A percentile compares a stretch with the other conserved stretches of the same genome.
Conservation (phyloP, 176 grass and related monocot genomes). For the Oryza coarctata region DNA sequence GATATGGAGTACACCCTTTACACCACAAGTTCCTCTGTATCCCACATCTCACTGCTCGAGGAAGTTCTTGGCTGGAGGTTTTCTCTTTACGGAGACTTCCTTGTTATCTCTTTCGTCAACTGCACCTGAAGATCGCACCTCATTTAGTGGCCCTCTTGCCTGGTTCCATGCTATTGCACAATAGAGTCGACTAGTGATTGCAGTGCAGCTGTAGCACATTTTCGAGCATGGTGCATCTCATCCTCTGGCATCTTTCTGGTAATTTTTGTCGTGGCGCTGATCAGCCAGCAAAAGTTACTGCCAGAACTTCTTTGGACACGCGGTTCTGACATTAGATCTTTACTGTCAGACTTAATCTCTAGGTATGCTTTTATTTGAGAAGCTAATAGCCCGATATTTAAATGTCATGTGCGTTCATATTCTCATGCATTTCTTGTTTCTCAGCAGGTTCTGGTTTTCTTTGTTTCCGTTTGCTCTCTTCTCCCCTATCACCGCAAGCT, state of each 20-base stretch:
- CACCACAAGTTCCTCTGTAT: conserved; percentile 66
- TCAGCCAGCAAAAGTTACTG: conserved; percentile 42
- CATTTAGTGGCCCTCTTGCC: conserved; percentile 28
- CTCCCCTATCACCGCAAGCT: neutral
- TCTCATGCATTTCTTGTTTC: neutral
- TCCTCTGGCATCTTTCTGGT: conserved; percentile 41
- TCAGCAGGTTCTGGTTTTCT: conserved; percentile 41
- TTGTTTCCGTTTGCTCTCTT: conserved; percentile 34
- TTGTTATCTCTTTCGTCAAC: conserved; percentile 85
- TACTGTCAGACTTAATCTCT: conserved; percentile 22
- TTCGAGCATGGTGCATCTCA: conserved; percentile 58
- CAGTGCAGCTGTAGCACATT: conserved; percentile 41
- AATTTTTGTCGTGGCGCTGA: conserved; percentile 47
- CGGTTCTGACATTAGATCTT: conserved; percentile 29
- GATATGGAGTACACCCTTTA: conserved; percentile 80
- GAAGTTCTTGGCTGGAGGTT: conserved; percentile 96
- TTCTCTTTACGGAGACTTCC: conserved; percentile 76
- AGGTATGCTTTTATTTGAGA: conserved; percentile 42
- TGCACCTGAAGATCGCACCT: conserved; percentile 63
- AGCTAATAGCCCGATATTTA: neutral
- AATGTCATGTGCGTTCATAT: neutral
- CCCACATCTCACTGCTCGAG: conserved; percentile 69
- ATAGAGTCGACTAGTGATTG: conserved; percentile 56
- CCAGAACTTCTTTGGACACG: conserved; percentile 48
- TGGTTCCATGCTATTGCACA: conserved; percentile 62